phyloP scores from a whole-genome alignment of 495 filamentous ascomycete genomes.

The Penicillium paxilli region DNA sequence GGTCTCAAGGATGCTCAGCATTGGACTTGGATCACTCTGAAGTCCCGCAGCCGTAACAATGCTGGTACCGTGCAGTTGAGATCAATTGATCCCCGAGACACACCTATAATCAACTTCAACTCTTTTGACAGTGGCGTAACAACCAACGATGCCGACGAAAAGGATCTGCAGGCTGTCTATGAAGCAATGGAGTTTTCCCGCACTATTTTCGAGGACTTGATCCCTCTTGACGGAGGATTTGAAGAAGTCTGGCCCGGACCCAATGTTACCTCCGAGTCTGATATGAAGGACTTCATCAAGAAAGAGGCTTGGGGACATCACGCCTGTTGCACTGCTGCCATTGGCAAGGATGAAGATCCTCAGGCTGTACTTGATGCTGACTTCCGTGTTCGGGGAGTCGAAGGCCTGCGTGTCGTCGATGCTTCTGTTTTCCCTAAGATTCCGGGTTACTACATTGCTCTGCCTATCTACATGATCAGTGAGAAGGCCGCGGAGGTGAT shows the following conservation, averaged over 20 bases:
- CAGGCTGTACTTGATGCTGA: conserved; percentile 59
- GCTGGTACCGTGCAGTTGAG: conserved; percentile 49
- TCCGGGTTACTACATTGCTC: conserved; percentile 60
- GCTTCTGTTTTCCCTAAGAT: conserved; percentile 58
- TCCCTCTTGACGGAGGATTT: conserved; percentile 35
- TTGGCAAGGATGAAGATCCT: conserved; percentile 54
- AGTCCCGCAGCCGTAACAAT: conserved; percentile 50
- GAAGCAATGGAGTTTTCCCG: conserved; percentile 49
- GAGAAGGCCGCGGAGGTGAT: conserved; percentile 66
- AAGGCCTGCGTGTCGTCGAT: conserved; percentile 63
- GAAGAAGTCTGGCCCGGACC: conserved; percentile 51
- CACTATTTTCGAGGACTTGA: conserved; percentile 33
- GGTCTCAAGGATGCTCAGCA: conserved; percentile 24
- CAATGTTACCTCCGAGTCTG: conserved; percentile 32
- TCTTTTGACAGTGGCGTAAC: conserved; percentile 48
- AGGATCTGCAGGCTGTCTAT: conserved; percentile 47
- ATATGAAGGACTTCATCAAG: conserved; percentile 44
- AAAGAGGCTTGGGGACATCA: conserved; percentile 61
- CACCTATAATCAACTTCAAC: conserved; percentile 56
- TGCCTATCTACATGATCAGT: conserved; percentile 62
- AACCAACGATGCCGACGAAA: conserved; percentile 33
- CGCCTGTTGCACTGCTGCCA: conserved; percentile 57
- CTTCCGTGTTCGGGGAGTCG: conserved; percentile 56
- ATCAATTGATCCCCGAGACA: conserved; percentile 51
- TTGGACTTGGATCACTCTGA: conserved; percentile 51